Percentiles rank a stretch among this genome's conserved stretches.
These are phyloP conservation scores for Annulohypoxylon stygium DNA, from an alignment of 495 filamentous ascomycete species.

Conservation along the genomic window DNA sequence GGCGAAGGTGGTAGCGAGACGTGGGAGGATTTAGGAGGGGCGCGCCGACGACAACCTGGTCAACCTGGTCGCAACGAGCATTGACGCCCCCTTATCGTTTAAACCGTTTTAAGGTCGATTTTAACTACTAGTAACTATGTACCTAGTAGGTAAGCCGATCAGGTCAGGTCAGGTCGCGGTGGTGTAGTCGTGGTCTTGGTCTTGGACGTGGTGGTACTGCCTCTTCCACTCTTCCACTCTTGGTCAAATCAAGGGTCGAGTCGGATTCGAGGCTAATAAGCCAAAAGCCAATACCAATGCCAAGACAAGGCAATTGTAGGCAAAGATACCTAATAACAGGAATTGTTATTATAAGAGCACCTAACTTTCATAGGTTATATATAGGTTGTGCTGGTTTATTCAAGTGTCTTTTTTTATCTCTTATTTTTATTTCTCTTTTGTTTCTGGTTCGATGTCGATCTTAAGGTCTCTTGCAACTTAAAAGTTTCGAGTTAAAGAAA, in stretches of 20 bases:
- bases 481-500: conserved; percentile 4
- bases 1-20: conserved; percentile 34
- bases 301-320: background rate
- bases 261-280: conserved; percentile 26
- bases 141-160: no score
- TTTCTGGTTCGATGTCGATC: background rate
- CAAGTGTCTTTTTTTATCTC: no score
- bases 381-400: background rate
- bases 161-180: no score
- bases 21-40: conserved; percentile 49
- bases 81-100: conserved; percentile 45
- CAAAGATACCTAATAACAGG: conserved; percentile 24
- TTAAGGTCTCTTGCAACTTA: background rate
- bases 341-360: conserved; percentile 46
- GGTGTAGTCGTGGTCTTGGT: background rate
- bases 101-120: conserved; percentile 9
- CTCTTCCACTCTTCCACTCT: conserved; percentile 18
- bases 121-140: no score
- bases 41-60: conserved; percentile 48
- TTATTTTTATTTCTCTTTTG: background rate
- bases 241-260: conserved; percentile 25
- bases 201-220: background rate
- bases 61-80: conserved; percentile 48
- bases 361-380: conserved; percentile 25
- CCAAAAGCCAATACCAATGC: conserved; percentile 2